phyloP scores from a whole-genome alignment of 805 yeast species.

The Priceomyces carsonii region DNA sequence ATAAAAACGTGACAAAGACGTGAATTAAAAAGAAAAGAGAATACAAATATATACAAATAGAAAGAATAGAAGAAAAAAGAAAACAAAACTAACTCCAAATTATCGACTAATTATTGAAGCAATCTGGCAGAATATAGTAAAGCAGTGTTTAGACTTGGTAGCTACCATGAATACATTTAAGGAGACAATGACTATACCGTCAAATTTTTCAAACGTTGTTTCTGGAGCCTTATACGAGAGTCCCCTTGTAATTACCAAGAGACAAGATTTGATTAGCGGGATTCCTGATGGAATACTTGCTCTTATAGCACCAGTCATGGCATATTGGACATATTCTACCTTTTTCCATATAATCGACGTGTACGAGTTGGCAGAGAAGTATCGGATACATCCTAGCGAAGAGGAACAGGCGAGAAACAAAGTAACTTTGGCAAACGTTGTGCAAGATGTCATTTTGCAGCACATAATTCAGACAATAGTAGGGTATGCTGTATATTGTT shows the following conservation, averaged over 20 bases:
- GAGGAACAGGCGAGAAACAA: conserved; percentile 78
- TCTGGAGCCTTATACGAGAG: conserved; percentile 10
- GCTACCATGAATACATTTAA: conserved; percentile 4
- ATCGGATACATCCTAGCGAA: conserved; percentile 89
- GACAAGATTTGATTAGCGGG: conserved; percentile 52
- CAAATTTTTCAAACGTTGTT: conserved; percentile 15
- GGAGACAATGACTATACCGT: conserved; percentile 10
- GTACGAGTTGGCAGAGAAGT: conserved; percentile 72
- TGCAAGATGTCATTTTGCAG: conserved; percentile 81
- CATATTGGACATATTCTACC: conserved; percentile 79
- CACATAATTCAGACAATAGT: conserved; percentile 79
- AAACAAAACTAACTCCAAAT: conserved; percentile 2
- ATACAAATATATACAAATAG: too few relatives aligned
- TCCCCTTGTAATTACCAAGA: conserved; percentile 20
- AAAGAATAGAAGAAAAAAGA: too few relatives aligned
- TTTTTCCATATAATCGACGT: conserved; percentile 77
- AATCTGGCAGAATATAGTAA: too few relatives aligned
- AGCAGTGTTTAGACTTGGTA: conserved; percentile 1
- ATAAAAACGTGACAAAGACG: too few relatives aligned
- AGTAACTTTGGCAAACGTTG: conserved; percentile 67
- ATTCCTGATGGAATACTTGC: conserved; percentile 75
- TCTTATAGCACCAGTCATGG: conserved; percentile 70
- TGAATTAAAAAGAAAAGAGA: too few relatives aligned
- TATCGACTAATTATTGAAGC: background rate
- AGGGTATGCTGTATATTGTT: conserved; percentile 54